phyloP scores from a whole-genome alignment of 2,329 filamentous ascomycete species.

The Neonectria neomacrospora region DNA sequence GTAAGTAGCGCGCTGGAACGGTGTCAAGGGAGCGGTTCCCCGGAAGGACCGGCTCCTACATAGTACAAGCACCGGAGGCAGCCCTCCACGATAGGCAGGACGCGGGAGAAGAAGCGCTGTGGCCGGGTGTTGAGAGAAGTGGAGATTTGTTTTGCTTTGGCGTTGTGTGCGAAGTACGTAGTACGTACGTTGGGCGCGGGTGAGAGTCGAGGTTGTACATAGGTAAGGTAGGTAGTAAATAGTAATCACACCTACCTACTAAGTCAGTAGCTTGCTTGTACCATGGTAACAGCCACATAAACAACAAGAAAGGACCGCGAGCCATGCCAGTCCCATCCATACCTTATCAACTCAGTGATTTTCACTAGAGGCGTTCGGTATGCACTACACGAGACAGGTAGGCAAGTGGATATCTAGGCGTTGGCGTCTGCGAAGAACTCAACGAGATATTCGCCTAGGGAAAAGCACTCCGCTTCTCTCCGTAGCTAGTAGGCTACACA shows the following conservation, averaged over 20 bases:
- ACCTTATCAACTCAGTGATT: background rate
- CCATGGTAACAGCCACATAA: background rate
- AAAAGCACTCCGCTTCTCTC: background rate
- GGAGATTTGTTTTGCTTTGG: background rate
- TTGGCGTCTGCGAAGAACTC: background rate
- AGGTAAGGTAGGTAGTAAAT: too few species aligned
- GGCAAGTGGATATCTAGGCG: background rate
- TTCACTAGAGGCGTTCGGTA: background rate
- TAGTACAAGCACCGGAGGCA: background rate
- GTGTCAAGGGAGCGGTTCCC: conserved; percentile 21
- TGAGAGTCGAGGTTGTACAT: background rate
- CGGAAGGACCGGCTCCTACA: conserved; percentile 16
- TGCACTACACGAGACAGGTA: background rate
- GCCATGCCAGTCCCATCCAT: background rate
- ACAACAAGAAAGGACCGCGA: background rate
- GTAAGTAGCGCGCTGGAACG: conserved; percentile 11
- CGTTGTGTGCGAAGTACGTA: background rate
- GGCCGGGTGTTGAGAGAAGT: background rate
- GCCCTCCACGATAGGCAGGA: background rate
- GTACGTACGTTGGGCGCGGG: conserved; percentile 11
- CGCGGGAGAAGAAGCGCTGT: background rate
- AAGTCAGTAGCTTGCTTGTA: too few species aligned
- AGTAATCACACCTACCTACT: too few species aligned
- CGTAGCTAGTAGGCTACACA: background rate
- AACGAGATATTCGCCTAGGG: conserved; percentile 1